Evolutionary conservation across 169 alveolate species (phyloP).

Genomic region (Cryptosporidium canis): DNA sequence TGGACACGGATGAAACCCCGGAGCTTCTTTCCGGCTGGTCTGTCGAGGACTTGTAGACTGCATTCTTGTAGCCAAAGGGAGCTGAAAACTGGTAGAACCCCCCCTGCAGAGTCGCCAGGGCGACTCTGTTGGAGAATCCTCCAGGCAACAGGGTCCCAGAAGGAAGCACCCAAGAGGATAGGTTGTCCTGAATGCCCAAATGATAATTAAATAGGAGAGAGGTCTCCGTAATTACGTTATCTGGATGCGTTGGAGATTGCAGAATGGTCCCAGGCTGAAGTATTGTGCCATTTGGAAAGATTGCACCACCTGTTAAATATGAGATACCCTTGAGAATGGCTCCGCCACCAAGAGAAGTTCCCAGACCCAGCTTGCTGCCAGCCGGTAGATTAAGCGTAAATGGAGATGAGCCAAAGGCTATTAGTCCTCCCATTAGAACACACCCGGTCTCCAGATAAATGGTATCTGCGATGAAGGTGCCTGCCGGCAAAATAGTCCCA

Average conservation of each 20-base stretch:
- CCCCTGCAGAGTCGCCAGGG: conserved; percentile 50
- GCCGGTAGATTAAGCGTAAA: conserved; percentile 50
- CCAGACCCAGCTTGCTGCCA: conserved; percentile 62
- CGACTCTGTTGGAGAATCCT: conserved; percentile 67
- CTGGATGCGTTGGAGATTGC: conserved; percentile 65
- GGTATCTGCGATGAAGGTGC: conserved; percentile 61
- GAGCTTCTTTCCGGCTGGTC: background rate
- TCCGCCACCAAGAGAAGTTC: conserved; percentile 63
- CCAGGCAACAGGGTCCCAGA: conserved; percentile 68
- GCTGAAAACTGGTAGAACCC: conserved; percentile 51
- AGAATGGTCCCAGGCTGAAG: conserved; percentile 69
- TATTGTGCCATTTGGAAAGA: conserved; percentile 68
- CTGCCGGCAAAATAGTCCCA: conserved; percentile 56
- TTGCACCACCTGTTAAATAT: conserved; percentile 68
- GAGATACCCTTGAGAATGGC: conserved; percentile 56
- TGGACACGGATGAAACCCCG: background rate
- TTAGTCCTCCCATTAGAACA: conserved; percentile 69
- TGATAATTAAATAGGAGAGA: conserved; percentile 54
- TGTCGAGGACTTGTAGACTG: conserved; percentile 19
- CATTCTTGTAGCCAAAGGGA: conserved; percentile 44
- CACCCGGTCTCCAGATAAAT: conserved; percentile 63
- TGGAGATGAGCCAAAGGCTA: conserved; percentile 68
- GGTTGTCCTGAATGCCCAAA: conserved; percentile 58
- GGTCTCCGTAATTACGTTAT: conserved; percentile 52
- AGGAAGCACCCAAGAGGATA: conserved; percentile 61